Evolutionary conservation across 1,139 yeast genomes (phyloP).

Genomic region (Magnusiomyces ingens): DNA sequence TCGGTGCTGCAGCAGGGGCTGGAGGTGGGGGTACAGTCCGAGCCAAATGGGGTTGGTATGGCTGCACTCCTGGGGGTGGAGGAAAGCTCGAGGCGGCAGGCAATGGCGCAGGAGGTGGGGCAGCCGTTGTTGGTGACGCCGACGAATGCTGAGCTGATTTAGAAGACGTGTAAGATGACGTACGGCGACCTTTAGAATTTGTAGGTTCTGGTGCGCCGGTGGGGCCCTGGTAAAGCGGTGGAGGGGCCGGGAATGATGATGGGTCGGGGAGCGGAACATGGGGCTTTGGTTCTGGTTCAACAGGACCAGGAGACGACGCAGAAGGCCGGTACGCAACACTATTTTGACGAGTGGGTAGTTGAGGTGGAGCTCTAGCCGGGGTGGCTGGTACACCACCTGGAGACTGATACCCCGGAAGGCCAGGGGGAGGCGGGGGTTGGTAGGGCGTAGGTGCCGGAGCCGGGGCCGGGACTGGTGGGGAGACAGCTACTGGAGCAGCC

Average conservation of each 20-base stretch:
- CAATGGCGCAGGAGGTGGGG: not conserved
- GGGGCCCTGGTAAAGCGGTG: constrained; percentile 1
- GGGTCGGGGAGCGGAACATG: constrained; percentile 3
- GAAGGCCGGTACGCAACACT: too few species aligned
- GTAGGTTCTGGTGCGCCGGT: not conserved
- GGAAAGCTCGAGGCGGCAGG: constrained; percentile 1
- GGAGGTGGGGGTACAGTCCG: constrained; percentile 2
- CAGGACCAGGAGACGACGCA: not conserved
- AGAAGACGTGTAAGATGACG: not conserved
- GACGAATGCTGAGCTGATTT: not conserved
- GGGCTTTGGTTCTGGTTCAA: not conserved
- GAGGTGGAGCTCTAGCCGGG: not conserved
- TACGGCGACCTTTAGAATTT: not conserved
- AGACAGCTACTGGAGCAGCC: too few species aligned
- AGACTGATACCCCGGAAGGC: constrained; percentile 8
- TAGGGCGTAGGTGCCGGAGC: not conserved
- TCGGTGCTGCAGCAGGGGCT: not conserved
- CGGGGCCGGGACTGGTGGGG: constrained; percentile 2
- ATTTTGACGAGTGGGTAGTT: not conserved
- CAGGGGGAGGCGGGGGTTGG: constrained; percentile 1
- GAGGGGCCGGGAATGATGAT: constrained; percentile 6
- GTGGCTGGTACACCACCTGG: constrained; percentile 4
- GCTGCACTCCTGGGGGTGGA: constrained; percentile 5
- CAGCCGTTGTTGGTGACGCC: not conserved
- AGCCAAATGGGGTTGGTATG: not conserved